These are phyloP conservation scores for Candida endomychidarum DNA, from an alignment of 805 yeast species.

Conservation along the genomic window DNA sequence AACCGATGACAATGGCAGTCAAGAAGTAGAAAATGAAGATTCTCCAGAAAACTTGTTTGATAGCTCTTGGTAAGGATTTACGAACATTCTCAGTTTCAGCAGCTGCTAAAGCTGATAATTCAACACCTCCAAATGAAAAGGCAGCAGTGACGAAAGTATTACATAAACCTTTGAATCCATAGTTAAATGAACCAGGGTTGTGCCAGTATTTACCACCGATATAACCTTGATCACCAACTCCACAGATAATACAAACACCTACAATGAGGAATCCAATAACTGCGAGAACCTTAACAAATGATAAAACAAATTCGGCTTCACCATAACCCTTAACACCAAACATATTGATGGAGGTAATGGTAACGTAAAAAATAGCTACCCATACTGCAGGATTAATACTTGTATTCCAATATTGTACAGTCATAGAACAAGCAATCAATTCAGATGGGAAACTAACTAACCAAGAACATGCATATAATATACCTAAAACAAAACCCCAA, in stretches of 20 bases:
- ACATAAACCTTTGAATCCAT: constrained; percentile 41
- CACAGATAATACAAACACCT: constrained; percentile 35
- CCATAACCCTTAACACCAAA: constrained; percentile 40
- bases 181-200: constrained; percentile 33
- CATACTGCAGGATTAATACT: constrained; percentile 35
- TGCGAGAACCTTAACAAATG: constrained; percentile 35
- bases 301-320: constrained; percentile 34
- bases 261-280: constrained; percentile 35
- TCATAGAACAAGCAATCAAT: constrained; percentile 37
- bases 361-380: constrained; percentile 34
- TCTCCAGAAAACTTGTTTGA: constrained; percentile 45
- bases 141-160: constrained; percentile 35
- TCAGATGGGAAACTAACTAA: constrained; percentile 35
- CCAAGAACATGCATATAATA: constrained; percentile 37
- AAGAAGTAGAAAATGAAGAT: constrained; percentile 39
- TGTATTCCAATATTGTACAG: constrained; percentile 34
- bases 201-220: constrained; percentile 36
- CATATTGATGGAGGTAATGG: constrained; percentile 28
- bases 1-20: constrained; percentile 36
- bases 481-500: constrained; percentile 38
- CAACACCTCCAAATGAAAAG: constrained; percentile 35
- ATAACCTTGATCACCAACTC: constrained; percentile 35
- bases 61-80: constrained; percentile 39
- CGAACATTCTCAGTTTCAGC: constrained; percentile 43
- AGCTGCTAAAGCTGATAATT: constrained; percentile 38